A percentile compares a stretch with the other conserved stretches of the same genome.
These are phyloP conservation scores for Micromonas commoda DNA, from an alignment of 139 green algal species.

Conservation along the genomic window DNA sequence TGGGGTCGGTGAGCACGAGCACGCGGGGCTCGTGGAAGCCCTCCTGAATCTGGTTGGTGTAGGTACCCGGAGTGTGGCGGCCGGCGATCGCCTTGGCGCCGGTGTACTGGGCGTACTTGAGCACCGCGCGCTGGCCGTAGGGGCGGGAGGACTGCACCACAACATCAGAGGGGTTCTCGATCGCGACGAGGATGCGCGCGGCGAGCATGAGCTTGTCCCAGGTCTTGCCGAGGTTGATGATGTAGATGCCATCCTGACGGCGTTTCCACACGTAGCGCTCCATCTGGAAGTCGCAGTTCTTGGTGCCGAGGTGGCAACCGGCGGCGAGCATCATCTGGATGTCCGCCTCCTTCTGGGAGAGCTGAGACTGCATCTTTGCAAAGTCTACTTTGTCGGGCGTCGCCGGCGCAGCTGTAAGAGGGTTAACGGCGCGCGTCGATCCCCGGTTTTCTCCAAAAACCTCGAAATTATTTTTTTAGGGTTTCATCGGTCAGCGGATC, in stretches of 20 bases:
- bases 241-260: slow-evolving; percentile 71
- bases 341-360: slow-evolving; percentile 71
- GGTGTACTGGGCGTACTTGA: slow-evolving; percentile 99
- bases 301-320: slow-evolving; percentile 74
- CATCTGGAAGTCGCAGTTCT: slow-evolving; percentile 95
- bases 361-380: slow-evolving; percentile 17
- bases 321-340: slow-evolving; percentile 91
- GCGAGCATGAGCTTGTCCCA: slow-evolving; percentile 99
- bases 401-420: no score
- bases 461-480: no score
- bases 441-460: no score
- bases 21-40: slow-evolving; percentile 94
- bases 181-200: slow-evolving; percentile 93
- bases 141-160: slow-evolving; percentile 49
- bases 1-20: slow-evolving; percentile 90
- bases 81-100: slow-evolving; percentile 85
- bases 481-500: no score
- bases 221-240: slow-evolving; percentile 98
- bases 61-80: slow-evolving; percentile 97
- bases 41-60: slow-evolving; percentile 99
- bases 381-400: no score
- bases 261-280: slow-evolving; percentile 78
- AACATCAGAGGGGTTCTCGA: slow-evolving; percentile 87
- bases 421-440: no score
- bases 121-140: slow-evolving; percentile 84